Percentiles rank a stretch among this genome's conserved stretches.
These are phyloP conservation scores for Podaxis sp. DNA, from an alignment of 768 basidiomycete genomes.

Conservation along the genomic window DNA sequence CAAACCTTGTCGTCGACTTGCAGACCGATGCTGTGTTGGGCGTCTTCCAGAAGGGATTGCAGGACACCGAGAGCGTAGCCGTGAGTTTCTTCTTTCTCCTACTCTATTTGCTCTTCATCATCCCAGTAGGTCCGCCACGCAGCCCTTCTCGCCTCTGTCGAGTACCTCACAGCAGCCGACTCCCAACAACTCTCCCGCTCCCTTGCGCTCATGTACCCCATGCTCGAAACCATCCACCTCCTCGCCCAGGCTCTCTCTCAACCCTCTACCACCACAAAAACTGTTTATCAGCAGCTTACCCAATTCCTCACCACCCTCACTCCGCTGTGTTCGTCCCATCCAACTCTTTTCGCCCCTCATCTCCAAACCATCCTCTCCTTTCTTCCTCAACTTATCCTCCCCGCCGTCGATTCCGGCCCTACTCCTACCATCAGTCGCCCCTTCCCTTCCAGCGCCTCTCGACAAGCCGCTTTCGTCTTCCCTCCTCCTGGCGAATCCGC, in stretches of 20 bases:
- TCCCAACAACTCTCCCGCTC: conserved; percentile 59
- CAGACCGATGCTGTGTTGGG: conserved; percentile 67
- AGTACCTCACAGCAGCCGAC: conserved; percentile 67
- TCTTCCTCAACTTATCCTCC: conserved; percentile 69
- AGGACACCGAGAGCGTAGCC: conserved; percentile 64
- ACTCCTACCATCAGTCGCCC: conserved; percentile 49
- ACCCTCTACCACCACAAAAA: conserved; percentile 25
- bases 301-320: conserved; percentile 68
- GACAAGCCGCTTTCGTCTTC: conserved; percentile 40
- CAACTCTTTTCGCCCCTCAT: conserved; percentile 73
- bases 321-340: conserved; percentile 65
- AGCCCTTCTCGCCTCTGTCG: conserved; percentile 65
- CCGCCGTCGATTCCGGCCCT: conserved; percentile 46
- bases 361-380: conserved; percentile 66
- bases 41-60: conserved; percentile 65
- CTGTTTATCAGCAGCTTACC: conserved; percentile 50
- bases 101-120: background rate
- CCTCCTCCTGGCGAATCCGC: conserved; percentile 28
- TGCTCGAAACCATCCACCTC: conserved; percentile 70
- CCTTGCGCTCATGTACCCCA: conserved; percentile 58
- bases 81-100: conserved; percentile 28
- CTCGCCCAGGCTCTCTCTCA: conserved; percentile 40
- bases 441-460: conserved; percentile 32
- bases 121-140: conserved; percentile 64
- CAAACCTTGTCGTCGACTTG: conserved; percentile 75